Base-by-base conservation (phyloP, 306 rosid species). In the Vachellia pachyceras region DNA sequence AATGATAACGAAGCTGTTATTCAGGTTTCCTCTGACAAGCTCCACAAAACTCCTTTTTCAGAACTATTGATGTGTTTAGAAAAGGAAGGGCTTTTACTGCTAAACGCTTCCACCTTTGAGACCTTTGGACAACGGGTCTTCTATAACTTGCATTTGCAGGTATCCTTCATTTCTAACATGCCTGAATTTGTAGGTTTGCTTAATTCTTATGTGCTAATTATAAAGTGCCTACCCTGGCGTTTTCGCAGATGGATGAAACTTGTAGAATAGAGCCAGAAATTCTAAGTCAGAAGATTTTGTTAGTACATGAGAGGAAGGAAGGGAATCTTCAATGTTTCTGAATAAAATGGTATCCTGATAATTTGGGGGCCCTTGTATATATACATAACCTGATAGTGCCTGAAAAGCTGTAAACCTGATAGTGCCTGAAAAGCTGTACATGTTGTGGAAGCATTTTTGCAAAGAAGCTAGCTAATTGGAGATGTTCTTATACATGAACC, bases 71-170 rank as follows among this genome's bases (percentile, higher is more conserved):
- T 54, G 1, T 77, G 65, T 73, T 84, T 92, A 50, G 94, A 94
- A 78, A 75, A 89, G 89, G 3, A 80, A 87, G 76, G 23, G 22
- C 60, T 69, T 69, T 22, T 89, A 77, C 40, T 90, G 20, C 83
- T 88, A 6, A 78, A 92, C 84, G 90, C 90, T 85, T 91, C 94
- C 82, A 87, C 92, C 29, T 90, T 89, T 44, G 78, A 90, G 75
- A 85, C 94, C 7, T 83, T 79, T 79, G 89, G 76, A 73, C 94
- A 87, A 9, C 91, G 80, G 77, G 29, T 81, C 49, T 88, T 94
- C 90, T 83, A 84, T 52, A 81, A 72, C 78, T 44, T 92, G 75
- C 95, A 92, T 79, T 81, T 90, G 20, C 84, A 84, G 81, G 97
- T 70, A 44, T 1, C 37, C 41, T 73, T 36, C 12, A 3, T 42